Conservation (phyloP, 306 rosid species). For the Hippophae tibetana region DNA sequence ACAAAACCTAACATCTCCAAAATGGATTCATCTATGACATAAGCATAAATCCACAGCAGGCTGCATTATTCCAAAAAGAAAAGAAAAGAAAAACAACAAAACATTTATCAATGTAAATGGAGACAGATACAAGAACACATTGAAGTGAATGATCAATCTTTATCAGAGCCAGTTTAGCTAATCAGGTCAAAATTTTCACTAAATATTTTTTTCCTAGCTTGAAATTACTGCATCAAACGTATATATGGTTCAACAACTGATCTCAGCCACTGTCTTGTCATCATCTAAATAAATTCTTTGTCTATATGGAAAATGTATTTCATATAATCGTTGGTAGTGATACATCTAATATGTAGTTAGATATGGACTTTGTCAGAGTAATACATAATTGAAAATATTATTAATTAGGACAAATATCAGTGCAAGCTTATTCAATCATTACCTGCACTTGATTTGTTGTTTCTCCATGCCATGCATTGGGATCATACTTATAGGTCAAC, state of each 20-base stretch:
- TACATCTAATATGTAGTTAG: no score
- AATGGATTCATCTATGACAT: slow-evolving; percentile 21
- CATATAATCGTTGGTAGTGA: no score
- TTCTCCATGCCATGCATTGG: slow-evolving; percentile 25
- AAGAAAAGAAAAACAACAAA: neutral
- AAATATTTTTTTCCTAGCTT: no score
- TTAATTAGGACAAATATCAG: neutral
- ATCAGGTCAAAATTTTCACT: no score
- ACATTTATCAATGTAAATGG: neutral
- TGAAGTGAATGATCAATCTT: no score
- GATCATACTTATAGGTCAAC: slow-evolving; percentile 31
- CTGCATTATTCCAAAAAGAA: slow-evolving; percentile 15
- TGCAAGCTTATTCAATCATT: neutral
- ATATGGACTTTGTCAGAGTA: no score
- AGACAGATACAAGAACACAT: no score
- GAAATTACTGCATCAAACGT: no score
- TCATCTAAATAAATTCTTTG: neutral
- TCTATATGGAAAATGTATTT: no score
- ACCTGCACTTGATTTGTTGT: slow-evolving; percentile 37
- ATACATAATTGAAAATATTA: no score
- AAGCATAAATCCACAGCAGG: slow-evolving; percentile 27
- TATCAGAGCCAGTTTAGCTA: no score
- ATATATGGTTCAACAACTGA: neutral
- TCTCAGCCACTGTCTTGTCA: neutral
- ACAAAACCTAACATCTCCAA: slow-evolving; percentile 26